Base-by-base conservation (phyloP, 805 yeast genomes). In the Pichia insulana region DNA sequence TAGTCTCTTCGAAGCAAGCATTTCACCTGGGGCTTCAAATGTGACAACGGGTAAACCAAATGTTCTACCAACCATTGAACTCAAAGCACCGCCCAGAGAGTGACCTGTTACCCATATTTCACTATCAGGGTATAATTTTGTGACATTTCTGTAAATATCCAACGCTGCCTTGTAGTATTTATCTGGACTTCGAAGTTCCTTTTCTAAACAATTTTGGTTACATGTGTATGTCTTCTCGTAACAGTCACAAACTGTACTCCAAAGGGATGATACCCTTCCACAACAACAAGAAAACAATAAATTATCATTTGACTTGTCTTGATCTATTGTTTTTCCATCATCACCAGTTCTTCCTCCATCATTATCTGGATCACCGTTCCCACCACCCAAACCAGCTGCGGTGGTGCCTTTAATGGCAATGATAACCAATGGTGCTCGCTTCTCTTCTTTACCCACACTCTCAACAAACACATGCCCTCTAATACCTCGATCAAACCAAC, bases 201-300 rank as follows among this genome's bases (percentile, higher is more conserved):
- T 68, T 58, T 88, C 97, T 20, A 92, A 63, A 57, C 98, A 92
- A 45, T 73, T 73, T 61, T 87, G 92, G 61, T 88, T 81, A 63
- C 98, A 92, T 0, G 90, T 84, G 60, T 85, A 86, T 0, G 94
- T 74, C 40, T 74, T 76, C 47, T 78, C 75, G 56, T 82, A 90
- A 58, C 98, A 92, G 60, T 88, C 96, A 63, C 98, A 92, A 1
- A 88, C 97, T 0, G 97, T 83, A 7, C 82, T 77, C 98, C 97
- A 92, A 62, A 86, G 63, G 50, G 87, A 88, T 31, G 92, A 76
- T 1, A 90, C 82, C 31, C 97, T 71, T 0, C 96, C 97, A 64
- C 98, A 92, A 60, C 98, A 92, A 61, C 98, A 92, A 10, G 94
- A 84, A 58, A 92, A 92, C 30, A 92, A 63, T 44, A 90, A 57